Conservation (phyloP, 2,329 filamentous ascomycete species). For the Talaromyces sp. region DNA sequence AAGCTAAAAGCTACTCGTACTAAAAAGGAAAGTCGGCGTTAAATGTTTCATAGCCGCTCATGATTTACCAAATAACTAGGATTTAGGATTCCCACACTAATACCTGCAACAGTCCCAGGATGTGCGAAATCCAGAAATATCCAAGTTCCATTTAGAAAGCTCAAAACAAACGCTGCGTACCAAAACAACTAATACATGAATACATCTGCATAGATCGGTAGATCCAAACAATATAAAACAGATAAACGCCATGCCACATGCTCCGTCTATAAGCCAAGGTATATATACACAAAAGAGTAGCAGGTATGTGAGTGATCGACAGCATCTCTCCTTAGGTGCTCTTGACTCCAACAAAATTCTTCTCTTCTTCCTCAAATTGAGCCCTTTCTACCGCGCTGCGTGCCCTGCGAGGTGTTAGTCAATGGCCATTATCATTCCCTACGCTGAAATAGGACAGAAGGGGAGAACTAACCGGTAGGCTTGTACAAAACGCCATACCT, state of each 20-base stretch:
- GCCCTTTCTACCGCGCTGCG: slow-evolving; percentile 51
- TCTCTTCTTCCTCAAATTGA: slow-evolving; percentile 58
- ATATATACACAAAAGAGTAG: slow-evolving; percentile 5
- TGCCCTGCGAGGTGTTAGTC: slow-evolving; percentile 32
- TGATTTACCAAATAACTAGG: too few species aligned
- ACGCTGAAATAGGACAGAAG: neutral
- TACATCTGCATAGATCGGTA: neutral
- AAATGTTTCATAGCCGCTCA: too few species aligned
- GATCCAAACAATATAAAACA: neutral
- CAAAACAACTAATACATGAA: neutral
- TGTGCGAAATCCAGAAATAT: too few species aligned
- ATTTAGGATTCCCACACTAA: too few species aligned
- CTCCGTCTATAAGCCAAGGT: neutral
- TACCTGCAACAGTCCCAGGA: too few species aligned
- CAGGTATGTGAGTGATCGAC: neutral
- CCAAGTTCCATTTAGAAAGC: too few species aligned
- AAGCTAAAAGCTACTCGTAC: too few species aligned
- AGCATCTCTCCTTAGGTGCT: slow-evolving; percentile 8
- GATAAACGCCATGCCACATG: slow-evolving; percentile 7
- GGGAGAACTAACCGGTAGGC: slow-evolving; percentile 44
- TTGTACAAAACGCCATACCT: slow-evolving; percentile 59
- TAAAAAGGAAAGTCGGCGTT: too few species aligned
- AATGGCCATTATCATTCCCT: slow-evolving; percentile 2
- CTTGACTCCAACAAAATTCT: slow-evolving; percentile 46
- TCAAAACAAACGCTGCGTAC: neutral